Percentiles rank a stretch among this genome's conserved stretches.
Evolutionary conservation across 352 stramenopile genomes (phyloP).

Genomic region (Pythium phragmiticola): DNA sequence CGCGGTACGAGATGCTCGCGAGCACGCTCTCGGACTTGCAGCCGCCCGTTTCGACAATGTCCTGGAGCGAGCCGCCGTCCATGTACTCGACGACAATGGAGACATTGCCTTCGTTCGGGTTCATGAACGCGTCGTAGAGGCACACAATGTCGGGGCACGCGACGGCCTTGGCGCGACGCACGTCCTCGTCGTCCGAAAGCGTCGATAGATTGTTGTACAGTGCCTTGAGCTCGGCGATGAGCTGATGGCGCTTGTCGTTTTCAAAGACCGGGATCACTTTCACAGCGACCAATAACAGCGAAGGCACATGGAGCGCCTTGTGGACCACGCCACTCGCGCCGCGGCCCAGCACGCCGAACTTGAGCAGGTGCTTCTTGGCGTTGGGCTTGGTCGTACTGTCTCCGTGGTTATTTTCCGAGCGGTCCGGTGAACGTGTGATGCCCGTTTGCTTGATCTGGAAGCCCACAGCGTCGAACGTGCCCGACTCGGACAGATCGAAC

Average conservation of each 20-base stretch:
- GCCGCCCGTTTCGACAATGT: slow-evolving; percentile 89
- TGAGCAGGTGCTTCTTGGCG: slow-evolving; percentile 80
- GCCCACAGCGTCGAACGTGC: slow-evolving; percentile 74
- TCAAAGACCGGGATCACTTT: slow-evolving; percentile 92
- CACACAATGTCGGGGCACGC: slow-evolving; percentile 86
- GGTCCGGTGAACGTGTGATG: slow-evolving; percentile 63
- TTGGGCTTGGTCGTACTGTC: slow-evolving; percentile 43
- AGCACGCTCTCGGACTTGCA: slow-evolving; percentile 87
- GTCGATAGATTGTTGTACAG: slow-evolving; percentile 87
- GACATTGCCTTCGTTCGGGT: slow-evolving; percentile 88
- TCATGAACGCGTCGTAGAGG: slow-evolving; percentile 94
- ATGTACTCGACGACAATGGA: slow-evolving; percentile 96
- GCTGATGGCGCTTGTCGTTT: slow-evolving; percentile 82
- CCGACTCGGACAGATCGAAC: slow-evolving; percentile 78
- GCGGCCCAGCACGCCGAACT: slow-evolving; percentile 74
- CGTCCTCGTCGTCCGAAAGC: slow-evolving; percentile 46
- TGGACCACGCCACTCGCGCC: slow-evolving; percentile 88
- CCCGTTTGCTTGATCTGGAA: slow-evolving; percentile 87
- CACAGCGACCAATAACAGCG: slow-evolving; percentile 86
- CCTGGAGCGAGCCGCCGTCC: slow-evolving; percentile 92
- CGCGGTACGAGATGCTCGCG: slow-evolving; percentile 85
- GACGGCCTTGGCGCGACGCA: slow-evolving; percentile 37
- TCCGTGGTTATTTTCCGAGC: slow-evolving; percentile 22
- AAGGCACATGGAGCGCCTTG: slow-evolving; percentile 88
- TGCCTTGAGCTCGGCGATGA: slow-evolving; percentile 85